A percentile compares a stretch with the other conserved stretches of the same genome.
These are phyloP conservation scores for Xylariaceae sp. DNA, from an alignment of 2,329 filamentous ascomycete species.

Conservation along the genomic window DNA sequence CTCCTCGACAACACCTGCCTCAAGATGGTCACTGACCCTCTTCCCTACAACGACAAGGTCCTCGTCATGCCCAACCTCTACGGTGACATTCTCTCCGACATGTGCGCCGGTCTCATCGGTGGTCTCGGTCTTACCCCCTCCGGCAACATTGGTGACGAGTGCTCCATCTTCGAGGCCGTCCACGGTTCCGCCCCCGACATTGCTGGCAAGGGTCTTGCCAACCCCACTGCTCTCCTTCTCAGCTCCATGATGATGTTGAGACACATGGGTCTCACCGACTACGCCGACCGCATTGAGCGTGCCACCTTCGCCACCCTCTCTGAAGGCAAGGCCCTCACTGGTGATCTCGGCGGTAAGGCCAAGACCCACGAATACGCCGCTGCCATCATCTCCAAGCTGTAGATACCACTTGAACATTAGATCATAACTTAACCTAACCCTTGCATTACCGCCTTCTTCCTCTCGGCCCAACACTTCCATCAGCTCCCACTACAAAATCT, in stretches of 20 bases:
- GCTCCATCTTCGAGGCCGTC: constrained; percentile 99
- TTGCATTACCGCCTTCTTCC: constrained; percentile 1
- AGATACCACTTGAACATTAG: constrained; percentile 31
- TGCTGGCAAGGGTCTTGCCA: constrained; percentile 90
- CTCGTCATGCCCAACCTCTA: constrained; percentile 98
- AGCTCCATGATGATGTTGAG: constrained; percentile 99
- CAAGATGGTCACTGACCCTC: constrained; percentile 95
- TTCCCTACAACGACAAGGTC: constrained; percentile 98
- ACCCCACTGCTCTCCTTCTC: constrained; percentile 93
- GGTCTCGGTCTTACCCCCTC: constrained; percentile 95
- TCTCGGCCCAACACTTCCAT: constrained; percentile 5
- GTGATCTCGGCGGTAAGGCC: constrained; percentile 91
- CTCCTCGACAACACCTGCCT: constrained; percentile 98
- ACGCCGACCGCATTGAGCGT: constrained; percentile 84
- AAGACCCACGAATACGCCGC: constrained; percentile 92
- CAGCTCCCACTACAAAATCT: neutral
- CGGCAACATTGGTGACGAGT: constrained; percentile 98
- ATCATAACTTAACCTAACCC: constrained; percentile 11
- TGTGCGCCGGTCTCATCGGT: constrained; percentile 98
- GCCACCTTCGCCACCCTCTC: constrained; percentile 93
- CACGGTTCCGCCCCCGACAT: constrained; percentile 97
- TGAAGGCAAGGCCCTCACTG: constrained; percentile 93
- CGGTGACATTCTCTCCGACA: constrained; percentile 98
- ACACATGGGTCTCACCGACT: constrained; percentile 86
- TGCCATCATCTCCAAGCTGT: constrained; percentile 75